Percentiles rank a stretch among this genome's conserved stretches.
These are phyloP conservation scores for Phylloboletellus chloephorus DNA, from an alignment of 1,284 basidiomycete genomes.

Conservation along the genomic window DNA sequence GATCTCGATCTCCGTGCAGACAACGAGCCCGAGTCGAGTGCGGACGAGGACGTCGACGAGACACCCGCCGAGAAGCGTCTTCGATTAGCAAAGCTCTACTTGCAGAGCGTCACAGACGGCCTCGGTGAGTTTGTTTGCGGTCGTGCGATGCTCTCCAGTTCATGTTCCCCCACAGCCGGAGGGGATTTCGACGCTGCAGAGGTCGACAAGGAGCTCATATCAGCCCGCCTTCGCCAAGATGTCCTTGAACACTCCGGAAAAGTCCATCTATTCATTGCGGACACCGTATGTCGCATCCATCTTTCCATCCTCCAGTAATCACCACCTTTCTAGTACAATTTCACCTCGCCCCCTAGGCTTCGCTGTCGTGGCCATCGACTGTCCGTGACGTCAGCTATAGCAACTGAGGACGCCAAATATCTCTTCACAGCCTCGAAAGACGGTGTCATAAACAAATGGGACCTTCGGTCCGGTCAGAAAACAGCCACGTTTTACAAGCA, in stretches of 20 bases:
- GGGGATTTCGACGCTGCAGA: constrained; percentile 92
- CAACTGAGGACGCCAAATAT: constrained; percentile 60
- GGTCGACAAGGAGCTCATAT: constrained; percentile 88
- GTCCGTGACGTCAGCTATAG: constrained; percentile 72
- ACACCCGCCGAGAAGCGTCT: constrained; percentile 94
- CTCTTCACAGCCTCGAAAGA: constrained; percentile 85
- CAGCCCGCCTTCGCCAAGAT: constrained; percentile 84
- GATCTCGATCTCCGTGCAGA: constrained; percentile 73
- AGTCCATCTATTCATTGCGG: constrained; percentile 76
- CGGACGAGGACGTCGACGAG: constrained; percentile 81
- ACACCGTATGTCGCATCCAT: constrained; percentile 44
- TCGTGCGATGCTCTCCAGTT: neutral
- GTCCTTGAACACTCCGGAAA: constrained; percentile 82
- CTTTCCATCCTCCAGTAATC: constrained; percentile 19
- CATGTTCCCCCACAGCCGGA: constrained; percentile 45
- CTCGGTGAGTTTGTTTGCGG: constrained; percentile 50
- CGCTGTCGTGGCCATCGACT: constrained; percentile 70
- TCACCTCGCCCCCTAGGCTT: constrained; percentile 41
- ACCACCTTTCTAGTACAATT: constrained; percentile 29
- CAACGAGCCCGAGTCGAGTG: constrained; percentile 53
- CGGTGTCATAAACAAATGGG: constrained; percentile 79
- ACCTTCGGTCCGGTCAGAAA: constrained; percentile 59
- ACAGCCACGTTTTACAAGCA: constrained; percentile 56
- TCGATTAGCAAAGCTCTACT: constrained; percentile 84
- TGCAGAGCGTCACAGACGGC: constrained; percentile 78